Evolutionary conservation across 805 yeast species (phyloP), one percentile per base, ranked within the genome.

Genomic region (Kluyveromyces wickerhamii): DNA sequence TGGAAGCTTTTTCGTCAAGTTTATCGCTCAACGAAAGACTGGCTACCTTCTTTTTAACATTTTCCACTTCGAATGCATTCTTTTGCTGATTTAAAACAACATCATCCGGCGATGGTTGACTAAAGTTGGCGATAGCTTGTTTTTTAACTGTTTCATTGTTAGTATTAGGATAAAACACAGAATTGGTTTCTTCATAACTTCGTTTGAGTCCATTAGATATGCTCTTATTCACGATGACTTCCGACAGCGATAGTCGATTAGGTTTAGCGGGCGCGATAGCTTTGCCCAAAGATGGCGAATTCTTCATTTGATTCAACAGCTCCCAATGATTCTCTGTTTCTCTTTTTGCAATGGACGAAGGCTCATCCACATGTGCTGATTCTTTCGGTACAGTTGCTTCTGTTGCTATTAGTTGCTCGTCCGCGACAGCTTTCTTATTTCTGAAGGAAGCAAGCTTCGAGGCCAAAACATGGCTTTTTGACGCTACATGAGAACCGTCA

Each of bases 41-140:
- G 8, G 33, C 32, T 24, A 40, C 35, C n/a, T 47, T 44, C 13
- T 46, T 49, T 19, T 48, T 39, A 7, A 30, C 36, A 32, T 55
- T 55, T 11, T 60, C 51, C 2, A 60, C 57, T 15, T 59, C 53
- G 34, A 72, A 58, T 0, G 72, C 71, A 7, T 48, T 42, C 3
- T 62, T 60, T 54, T 82, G 92, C 1, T 86, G 85, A 26, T 61
- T 56, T 33, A 72, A 49, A 3, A 81, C 67, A 32, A 66, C 56
- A 49, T 86, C 95, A 60, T 88, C 96, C 4, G 96, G 96, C 45
- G 94, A 81, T 11, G 87, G 87, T 41, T 67, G 64, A 9, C 59
- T 54, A 45, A 85, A 85, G 44, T 75, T 79, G 29, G 65, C 49
- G 31, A 67, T 63, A 2, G 71, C 57, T 37, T 50, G 47, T 21